Evolutionary conservation across 306 rosid species (phyloP).

Genomic region (Glycine latifolia): DNA sequence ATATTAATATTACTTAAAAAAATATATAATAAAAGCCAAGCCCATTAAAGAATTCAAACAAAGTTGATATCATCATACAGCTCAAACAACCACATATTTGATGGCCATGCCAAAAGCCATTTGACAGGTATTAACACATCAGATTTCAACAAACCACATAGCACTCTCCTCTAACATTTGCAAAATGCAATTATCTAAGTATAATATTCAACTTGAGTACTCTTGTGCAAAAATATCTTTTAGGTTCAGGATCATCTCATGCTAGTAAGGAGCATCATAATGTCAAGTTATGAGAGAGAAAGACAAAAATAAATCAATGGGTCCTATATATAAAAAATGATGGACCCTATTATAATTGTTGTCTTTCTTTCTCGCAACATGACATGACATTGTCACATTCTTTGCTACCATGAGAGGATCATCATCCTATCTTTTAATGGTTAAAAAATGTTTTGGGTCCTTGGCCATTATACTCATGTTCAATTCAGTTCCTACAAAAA

Average conservation of each 20-base stretch:
- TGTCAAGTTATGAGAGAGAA: not conserved
- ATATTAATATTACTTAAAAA: constrained; percentile 30
- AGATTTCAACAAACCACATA: not conserved
- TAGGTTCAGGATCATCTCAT: not conserved
- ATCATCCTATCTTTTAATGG: not conserved
- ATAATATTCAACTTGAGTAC: not conserved
- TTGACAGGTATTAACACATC: constrained; percentile 16
- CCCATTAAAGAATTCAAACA: constrained; percentile 34
- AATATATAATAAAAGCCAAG: not conserved
- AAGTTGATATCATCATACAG: constrained; percentile 6
- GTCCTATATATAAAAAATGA: not conserved
- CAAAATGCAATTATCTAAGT: constrained; percentile 6
- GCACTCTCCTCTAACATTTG: constrained; percentile 1
- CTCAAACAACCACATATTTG: constrained; percentile 16
- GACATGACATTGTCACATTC: not conserved
- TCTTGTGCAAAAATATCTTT: not conserved
- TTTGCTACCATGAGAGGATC: not conserved
- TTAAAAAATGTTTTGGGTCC: constrained; percentile 2
- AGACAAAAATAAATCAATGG: not conserved
- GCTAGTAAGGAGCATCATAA: not conserved
- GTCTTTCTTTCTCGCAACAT: not conserved
- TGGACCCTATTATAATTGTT: not conserved
- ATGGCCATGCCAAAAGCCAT: constrained; percentile 13
- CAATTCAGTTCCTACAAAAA: not conserved
- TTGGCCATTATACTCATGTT: not conserved